phyloP scores from a whole-genome alignment of 148 eudicot genomes.

The Agrostemma githago region DNA sequence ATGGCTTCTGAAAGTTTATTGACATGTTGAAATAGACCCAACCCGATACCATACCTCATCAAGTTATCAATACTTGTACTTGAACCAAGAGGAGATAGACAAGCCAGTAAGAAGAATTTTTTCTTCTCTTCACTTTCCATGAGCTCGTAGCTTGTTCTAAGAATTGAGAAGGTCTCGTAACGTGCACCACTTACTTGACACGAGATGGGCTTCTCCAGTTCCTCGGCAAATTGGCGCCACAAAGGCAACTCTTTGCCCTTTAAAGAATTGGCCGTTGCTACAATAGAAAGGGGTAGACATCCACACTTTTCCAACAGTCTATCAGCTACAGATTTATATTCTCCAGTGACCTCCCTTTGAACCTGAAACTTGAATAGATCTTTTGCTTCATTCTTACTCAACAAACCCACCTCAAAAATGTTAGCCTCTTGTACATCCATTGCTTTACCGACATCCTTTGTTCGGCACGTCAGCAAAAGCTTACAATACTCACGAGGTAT shows the following conservation, averaged over 20 bases:
- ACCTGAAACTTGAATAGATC: background rate
- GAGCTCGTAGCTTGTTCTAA: background rate
- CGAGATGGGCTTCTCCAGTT: background rate
- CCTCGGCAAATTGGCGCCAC: background rate
- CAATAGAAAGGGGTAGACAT: background rate
- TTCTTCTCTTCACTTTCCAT: background rate
- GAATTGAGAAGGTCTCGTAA: background rate
- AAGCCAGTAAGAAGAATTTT: constrained; percentile 7
- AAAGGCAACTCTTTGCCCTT: background rate
- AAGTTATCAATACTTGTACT: background rate
- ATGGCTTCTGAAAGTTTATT: constrained; percentile 10
- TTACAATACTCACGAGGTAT: constrained; percentile 6
- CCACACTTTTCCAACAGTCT: background rate
- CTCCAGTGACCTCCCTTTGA: background rate
- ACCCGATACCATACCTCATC: constrained; percentile 20
- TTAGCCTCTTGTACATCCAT: background rate
- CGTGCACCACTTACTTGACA: background rate
- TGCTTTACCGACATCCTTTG: background rate
- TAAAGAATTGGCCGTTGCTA: background rate
- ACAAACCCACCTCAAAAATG: background rate
- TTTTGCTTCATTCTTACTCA: background rate
- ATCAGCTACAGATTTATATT: background rate
- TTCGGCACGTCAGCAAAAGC: constrained; percentile 1
- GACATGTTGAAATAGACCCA: constrained; percentile 7
- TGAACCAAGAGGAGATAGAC: constrained; percentile 1